These are phyloP conservation scores for Magnaporthiopsis incrustans DNA, from an alignment of 2,329 filamentous ascomycete genomes.

Conservation along the genomic window DNA sequence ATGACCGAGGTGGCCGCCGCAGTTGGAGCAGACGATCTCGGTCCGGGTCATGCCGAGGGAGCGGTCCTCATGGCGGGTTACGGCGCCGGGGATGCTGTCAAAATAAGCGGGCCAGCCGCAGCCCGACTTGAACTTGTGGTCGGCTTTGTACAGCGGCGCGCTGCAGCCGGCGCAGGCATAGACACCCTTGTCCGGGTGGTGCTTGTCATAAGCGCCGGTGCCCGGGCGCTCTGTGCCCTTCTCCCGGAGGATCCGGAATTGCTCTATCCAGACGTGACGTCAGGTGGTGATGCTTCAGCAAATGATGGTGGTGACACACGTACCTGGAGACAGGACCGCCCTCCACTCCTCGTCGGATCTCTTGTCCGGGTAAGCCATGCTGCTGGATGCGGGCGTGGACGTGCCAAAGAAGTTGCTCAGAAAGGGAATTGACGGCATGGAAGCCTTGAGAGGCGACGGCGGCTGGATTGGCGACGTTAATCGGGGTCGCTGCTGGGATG, in stretches of 20 bases:
- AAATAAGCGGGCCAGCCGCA: constrained; percentile 99
- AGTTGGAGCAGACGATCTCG: constrained; percentile 92
- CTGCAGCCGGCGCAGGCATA: constrained; percentile 85
- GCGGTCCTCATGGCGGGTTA: constrained; percentile 71
- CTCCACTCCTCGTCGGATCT: constrained; percentile 82
- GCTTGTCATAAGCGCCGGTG: constrained; percentile 80
- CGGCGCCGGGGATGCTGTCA: constrained; percentile 85
- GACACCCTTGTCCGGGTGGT: constrained; percentile 65
- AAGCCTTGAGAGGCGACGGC: constrained; percentile 30
- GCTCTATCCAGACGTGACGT: constrained; percentile 50
- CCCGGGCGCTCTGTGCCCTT: constrained; percentile 83
- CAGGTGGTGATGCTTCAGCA: constrained; percentile 2
- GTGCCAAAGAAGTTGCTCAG: constrained; percentile 63
- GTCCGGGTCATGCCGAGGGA: constrained; percentile 76
- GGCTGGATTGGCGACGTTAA: constrained; percentile 13
- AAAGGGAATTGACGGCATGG: constrained; percentile 75
- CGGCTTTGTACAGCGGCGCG: constrained; percentile 83
- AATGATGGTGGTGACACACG: constrained; percentile 11
- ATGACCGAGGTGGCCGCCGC: constrained; percentile 85
- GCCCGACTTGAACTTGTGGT: constrained; percentile 91
- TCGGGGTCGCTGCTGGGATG: constrained; percentile 13
- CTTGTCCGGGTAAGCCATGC: constrained; percentile 72
- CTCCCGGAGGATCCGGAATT: constrained; percentile 87
- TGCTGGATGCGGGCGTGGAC: constrained; percentile 46
- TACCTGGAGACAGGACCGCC: constrained; percentile 61